These are phyloP conservation scores for Penicillium silybi DNA, from an alignment of 495 filamentous ascomycete genomes.

Conservation along the genomic window DNA sequence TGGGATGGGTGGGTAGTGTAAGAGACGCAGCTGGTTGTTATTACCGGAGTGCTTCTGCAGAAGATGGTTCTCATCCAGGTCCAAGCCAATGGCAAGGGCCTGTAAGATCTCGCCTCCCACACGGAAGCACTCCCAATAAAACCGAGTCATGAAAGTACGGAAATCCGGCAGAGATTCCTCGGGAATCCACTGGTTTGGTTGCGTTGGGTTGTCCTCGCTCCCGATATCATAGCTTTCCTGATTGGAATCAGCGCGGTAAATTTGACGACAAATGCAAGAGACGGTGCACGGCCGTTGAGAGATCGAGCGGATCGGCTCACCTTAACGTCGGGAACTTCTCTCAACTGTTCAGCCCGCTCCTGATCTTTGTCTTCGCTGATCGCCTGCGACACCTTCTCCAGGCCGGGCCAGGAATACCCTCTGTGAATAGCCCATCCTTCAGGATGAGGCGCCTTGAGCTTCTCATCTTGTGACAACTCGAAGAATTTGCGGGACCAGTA, in stretches of 20 bases:
- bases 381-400: constrained; percentile 62
- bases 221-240: constrained; percentile 68
- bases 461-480: constrained; percentile 40
- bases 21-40: constrained; percentile 59
- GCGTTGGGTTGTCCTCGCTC: constrained; percentile 48
- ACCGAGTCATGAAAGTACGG: constrained; percentile 51
- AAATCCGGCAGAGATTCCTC: constrained; percentile 57
- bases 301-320: constrained; percentile 10
- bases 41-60: constrained; percentile 50
- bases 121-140: constrained; percentile 52
- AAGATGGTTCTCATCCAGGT: constrained; percentile 48
- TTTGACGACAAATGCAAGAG: background rate
- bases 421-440: constrained; percentile 53
- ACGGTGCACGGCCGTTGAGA: background rate
- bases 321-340: constrained; percentile 37
- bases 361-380: constrained; percentile 45
- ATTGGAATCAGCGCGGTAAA: background rate
- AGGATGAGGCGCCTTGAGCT: constrained; percentile 59
- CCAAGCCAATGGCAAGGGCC: constrained; percentile 51
- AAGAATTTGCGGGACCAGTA: constrained; percentile 48
- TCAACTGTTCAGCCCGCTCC: constrained; percentile 24
- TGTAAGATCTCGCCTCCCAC: constrained; percentile 45
- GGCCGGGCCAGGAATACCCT: constrained; percentile 61
- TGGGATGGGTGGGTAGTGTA: constrained; percentile 62
- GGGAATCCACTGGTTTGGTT: constrained; percentile 65